phyloP scores from a whole-genome alignment of 2,329 filamentous ascomycete genomes.

The Xylariaceae sp. region DNA sequence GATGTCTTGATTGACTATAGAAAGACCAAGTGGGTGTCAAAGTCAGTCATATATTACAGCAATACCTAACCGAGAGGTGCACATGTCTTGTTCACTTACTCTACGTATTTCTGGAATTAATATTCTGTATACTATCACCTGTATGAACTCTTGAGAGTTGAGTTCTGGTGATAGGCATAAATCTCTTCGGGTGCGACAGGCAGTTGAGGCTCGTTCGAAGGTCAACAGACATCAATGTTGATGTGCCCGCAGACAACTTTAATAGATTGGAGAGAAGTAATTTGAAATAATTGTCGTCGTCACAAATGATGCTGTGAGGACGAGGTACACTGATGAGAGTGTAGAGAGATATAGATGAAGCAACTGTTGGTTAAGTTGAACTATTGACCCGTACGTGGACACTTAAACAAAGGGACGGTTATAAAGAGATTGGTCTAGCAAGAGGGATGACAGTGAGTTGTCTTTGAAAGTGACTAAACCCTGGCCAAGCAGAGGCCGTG shows the following conservation, averaged over 20 bases:
- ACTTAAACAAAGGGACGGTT: slow-evolving; percentile 11
- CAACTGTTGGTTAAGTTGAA: slow-evolving; percentile 18
- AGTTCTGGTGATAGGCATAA: slow-evolving; percentile 62
- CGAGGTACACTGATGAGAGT: slow-evolving; percentile 12
- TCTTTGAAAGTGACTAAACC: slow-evolving; percentile 28
- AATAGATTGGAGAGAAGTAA: slow-evolving; percentile 26
- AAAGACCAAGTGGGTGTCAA: not conserved
- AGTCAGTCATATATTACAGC: slow-evolving; percentile 5
- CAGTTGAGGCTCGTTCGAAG: slow-evolving; percentile 61
- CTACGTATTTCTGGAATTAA: slow-evolving; percentile 46
- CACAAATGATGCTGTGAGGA: slow-evolving; percentile 26
- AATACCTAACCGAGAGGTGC: not conserved
- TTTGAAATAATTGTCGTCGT: slow-evolving; percentile 28
- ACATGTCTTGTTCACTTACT: slow-evolving; percentile 33
- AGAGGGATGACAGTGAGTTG: slow-evolving; percentile 12
- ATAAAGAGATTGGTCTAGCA: slow-evolving; percentile 11
- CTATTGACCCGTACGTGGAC: not conserved
- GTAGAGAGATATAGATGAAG: slow-evolving; percentile 11
- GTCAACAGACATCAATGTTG: slow-evolving; percentile 66
- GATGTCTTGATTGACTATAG: slow-evolving; percentile 13
- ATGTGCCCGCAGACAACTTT: slow-evolving; percentile 38
- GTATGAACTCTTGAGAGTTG: slow-evolving; percentile 61
- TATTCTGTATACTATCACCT: slow-evolving; percentile 62
- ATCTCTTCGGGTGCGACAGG: slow-evolving; percentile 61
- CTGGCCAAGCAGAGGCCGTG: slow-evolving; percentile 29